phyloP scores from a whole-genome alignment of 2,329 filamentous ascomycete species.

The Beauveria medogensis region DNA sequence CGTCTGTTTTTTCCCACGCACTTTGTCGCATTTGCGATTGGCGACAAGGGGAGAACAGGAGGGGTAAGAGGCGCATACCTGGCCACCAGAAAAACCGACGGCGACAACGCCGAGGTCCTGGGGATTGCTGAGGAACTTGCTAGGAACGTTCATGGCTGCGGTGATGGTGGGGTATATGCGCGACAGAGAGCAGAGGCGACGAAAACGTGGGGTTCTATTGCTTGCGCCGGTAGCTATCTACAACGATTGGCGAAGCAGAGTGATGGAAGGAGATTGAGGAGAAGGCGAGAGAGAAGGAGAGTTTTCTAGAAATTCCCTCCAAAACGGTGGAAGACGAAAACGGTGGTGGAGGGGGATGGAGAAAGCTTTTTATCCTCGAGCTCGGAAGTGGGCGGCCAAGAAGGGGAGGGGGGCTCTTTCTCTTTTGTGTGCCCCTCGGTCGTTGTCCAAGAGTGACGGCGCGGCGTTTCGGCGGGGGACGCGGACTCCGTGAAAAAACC shows the following conservation, averaged over 20 bases:
- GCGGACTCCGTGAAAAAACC: background rate
- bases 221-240: background rate
- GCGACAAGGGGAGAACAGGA: background rate
- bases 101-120: conserved; percentile 85
- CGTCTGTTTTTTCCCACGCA: background rate
- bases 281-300: background rate
- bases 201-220: background rate
- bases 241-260: background rate
- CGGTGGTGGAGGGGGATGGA: background rate
- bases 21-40: background rate
- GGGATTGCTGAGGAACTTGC: conserved; percentile 71
- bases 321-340: background rate
- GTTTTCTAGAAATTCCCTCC: background rate
- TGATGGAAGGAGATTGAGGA: background rate
- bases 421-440: background rate
- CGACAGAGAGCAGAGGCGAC: background rate
- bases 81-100: conserved; percentile 92
- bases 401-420: background rate
- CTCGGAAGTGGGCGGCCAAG: conserved; percentile 7
- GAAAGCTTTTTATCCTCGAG: conserved; percentile 5
- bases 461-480: conserved; percentile 7
- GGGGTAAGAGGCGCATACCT: conserved; percentile 49
- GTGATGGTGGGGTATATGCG: background rate
- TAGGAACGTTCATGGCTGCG: conserved; percentile 41
- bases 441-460: background rate